A percentile compares a stretch with the other conserved stretches of the same genome.
Evolutionary conservation across 768 basidiomycete species (phyloP).

Genomic region (Polyporus arcularius): DNA sequence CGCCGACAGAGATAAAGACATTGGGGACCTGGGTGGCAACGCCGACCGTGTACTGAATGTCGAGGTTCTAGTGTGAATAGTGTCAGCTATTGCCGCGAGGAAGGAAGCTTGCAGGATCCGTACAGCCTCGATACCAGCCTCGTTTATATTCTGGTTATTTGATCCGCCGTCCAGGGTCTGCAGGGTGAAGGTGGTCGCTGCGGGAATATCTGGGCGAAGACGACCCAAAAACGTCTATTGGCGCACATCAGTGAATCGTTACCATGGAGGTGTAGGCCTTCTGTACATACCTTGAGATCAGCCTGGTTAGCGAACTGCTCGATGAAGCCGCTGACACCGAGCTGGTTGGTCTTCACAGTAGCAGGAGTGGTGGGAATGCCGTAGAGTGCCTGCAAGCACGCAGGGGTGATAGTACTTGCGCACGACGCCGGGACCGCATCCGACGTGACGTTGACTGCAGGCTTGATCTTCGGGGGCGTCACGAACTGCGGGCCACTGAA

Average conservation of each 20-base stretch:
- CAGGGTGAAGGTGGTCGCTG: constrained; percentile 25
- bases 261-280: not conserved
- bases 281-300: constrained; percentile 27
- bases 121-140: constrained; percentile 33
- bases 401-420: constrained; percentile 26
- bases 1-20: constrained; percentile 36
- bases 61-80: constrained; percentile 28
- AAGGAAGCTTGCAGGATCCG: not conserved
- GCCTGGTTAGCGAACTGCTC: constrained; percentile 32
- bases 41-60: constrained; percentile 41
- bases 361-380: constrained; percentile 36
- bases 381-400: constrained; percentile 37
- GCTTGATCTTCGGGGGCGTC: constrained; percentile 20
- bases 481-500: constrained; percentile 9
- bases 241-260: not conserved
- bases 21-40: constrained; percentile 33
- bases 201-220: constrained; percentile 25
- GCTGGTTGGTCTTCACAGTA: constrained; percentile 23
- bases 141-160: constrained; percentile 24
- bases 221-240: constrained; percentile 27
- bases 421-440: constrained; percentile 29
- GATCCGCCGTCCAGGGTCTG: constrained; percentile 31
- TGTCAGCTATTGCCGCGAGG: not conserved
- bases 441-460: constrained; percentile 25
- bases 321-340: constrained; percentile 36